phyloP scores from a whole-genome alignment of 805 yeast genomes.

The Cyberlindnera mrakii region DNA sequence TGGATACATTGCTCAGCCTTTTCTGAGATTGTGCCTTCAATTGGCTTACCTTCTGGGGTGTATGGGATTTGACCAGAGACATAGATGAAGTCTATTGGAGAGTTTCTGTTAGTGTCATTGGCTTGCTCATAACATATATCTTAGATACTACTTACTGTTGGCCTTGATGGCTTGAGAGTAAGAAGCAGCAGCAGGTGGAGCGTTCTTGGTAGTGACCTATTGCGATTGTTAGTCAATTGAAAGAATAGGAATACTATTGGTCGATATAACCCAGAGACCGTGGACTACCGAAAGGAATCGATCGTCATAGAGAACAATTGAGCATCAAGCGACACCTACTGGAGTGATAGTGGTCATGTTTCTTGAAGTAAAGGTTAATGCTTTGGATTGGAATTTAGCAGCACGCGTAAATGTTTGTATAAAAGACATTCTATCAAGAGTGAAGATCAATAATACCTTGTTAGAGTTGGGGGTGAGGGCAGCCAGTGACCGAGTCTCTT shows the following conservation, averaged over 20 bases:
- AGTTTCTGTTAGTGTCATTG: background rate
- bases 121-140: background rate
- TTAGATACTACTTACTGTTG: conserved; percentile 35
- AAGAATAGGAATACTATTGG: conserved; percentile 21
- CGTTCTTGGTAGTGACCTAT: conserved; percentile 60
- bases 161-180: conserved; percentile 95
- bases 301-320: background rate
- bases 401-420: conserved; percentile 19
- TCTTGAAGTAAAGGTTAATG: conserved; percentile 21
- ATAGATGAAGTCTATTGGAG: conserved; percentile 58
- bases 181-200: conserved; percentile 96
- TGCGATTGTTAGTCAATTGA: conserved; percentile 9
- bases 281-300: background rate
- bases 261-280: no score
- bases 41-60: conserved; percentile 74
- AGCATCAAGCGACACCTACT: conserved; percentile 18
- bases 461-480: no score
- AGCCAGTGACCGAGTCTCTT: no score
- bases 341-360: conserved; percentile 31
- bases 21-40: conserved; percentile 70
- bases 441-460: background rate
- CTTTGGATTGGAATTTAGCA: conserved; percentile 17
- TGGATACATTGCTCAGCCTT: conserved; percentile 71
- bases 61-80: conserved; percentile 95
- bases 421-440: conserved; percentile 16